Percentiles rank a stretch among this genome's conserved stretches.
phyloP scores from a whole-genome alignment of 495 filamentous ascomycete genomes.

The Ascobolus immersus region DNA sequence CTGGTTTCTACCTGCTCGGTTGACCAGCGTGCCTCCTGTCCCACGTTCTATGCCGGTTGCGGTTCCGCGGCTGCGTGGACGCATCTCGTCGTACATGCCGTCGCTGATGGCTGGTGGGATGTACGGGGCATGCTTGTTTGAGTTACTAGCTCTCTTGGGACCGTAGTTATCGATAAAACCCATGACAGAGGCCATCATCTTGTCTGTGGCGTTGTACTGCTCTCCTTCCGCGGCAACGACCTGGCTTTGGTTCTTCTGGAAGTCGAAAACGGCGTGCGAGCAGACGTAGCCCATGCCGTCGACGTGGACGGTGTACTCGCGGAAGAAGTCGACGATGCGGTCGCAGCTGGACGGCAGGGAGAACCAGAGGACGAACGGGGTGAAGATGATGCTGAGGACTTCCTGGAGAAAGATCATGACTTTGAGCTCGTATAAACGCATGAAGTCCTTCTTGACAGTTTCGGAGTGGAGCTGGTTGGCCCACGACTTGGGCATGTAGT shows the following conservation, averaged over 20 bases:
- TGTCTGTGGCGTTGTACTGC: conserved; percentile 86
- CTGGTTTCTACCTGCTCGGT: conserved; percentile 1
- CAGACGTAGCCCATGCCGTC: conserved; percentile 91
- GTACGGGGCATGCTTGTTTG: conserved; percentile 15
- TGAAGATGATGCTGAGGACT: conserved; percentile 70
- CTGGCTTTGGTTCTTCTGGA: conserved; percentile 53
- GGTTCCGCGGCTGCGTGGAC: conserved; percentile 5
- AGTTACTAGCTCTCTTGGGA: conserved; percentile 27
- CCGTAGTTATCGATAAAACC: conserved; percentile 75
- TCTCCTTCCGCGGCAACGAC: conserved; percentile 52
- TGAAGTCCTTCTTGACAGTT: conserved; percentile 54
- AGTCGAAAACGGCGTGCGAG: conserved; percentile 93
- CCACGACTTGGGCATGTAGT: conserved; percentile 74
- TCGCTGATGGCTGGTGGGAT: conserved; percentile 9
- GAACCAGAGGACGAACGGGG: conserved; percentile 69
- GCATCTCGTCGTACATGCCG: conserved; percentile 4
- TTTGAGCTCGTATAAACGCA: conserved; percentile 65
- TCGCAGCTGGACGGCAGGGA: conserved; percentile 76
- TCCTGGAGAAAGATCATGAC: conserved; percentile 79
- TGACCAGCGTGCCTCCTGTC: conserved; percentile 6
- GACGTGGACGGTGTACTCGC: conserved; percentile 89
- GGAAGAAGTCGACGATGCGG: conserved; percentile 86
- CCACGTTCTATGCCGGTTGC: conserved; percentile 10
- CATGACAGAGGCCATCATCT: conserved; percentile 87
- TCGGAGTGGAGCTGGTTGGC: conserved; percentile 67